These are phyloP conservation scores for Pterothamnion heteromorphum DNA, from an alignment of 31 red algal species.

Conservation along the genomic window DNA sequence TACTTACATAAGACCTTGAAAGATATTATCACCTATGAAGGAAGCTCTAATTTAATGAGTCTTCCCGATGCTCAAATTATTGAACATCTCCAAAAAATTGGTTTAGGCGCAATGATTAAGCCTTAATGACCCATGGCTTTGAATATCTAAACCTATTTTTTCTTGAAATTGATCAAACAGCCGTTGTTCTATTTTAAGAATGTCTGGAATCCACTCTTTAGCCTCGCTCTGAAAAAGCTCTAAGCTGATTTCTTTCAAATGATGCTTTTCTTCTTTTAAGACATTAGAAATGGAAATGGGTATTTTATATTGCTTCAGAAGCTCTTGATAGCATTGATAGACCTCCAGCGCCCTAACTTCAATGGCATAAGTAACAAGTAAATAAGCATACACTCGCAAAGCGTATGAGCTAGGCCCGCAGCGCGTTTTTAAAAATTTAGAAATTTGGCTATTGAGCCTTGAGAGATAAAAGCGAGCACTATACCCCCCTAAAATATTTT, in stretches of 20 bases:
- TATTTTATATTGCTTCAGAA: background rate
- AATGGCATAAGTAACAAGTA: slow-evolving; percentile 12
- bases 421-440: background rate
- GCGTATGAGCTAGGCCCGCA: background rate
- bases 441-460: background rate
- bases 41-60: no score
- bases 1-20: no score
- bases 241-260: background rate
- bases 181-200: no score
- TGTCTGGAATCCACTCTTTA: no score
- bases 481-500: background rate
- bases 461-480: background rate
- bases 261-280: background rate
- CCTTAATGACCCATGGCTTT: no score
- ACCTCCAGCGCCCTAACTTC: background rate
- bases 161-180: no score
- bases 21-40: no score
- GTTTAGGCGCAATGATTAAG: no score
- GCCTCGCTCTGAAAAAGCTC: no score
- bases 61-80: no score
- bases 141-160: no score
- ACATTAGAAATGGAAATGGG: background rate
- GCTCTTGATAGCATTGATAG: background rate
- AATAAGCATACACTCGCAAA: background rate
- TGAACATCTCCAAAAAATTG: no score